phyloP scores from a whole-genome alignment of 2,329 filamentous ascomycete species.

The Fusarium sarcochroum region DNA sequence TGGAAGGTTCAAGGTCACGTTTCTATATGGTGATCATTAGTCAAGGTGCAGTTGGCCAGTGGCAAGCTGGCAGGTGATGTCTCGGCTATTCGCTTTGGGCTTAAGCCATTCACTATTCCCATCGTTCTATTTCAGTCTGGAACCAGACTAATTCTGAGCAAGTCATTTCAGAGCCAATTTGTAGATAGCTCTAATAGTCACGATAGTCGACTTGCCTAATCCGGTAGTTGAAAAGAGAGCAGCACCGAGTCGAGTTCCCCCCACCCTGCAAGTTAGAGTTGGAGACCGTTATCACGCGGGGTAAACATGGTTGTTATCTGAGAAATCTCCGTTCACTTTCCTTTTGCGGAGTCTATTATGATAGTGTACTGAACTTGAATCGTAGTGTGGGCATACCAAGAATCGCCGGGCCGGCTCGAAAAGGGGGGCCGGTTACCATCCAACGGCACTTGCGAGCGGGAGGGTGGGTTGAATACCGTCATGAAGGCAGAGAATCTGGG shows the following conservation, averaged over 20 bases:
- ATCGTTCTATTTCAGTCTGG: background rate
- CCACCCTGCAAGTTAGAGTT: background rate
- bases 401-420: background rate
- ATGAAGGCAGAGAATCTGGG: background rate
- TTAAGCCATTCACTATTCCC: no score
- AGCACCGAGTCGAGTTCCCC: background rate
- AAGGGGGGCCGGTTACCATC: background rate
- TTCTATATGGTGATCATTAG: conserved; percentile 32
- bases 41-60: background rate
- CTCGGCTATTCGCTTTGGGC: background rate
- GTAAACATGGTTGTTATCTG: background rate
- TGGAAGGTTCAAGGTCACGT: conserved; percentile 30
- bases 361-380: background rate
- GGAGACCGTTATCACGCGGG: conserved; percentile 1
- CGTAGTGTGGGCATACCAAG: background rate
- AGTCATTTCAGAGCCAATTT: background rate
- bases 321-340: background rate
- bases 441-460: background rate
- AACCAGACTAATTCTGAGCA: no score
- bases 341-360: background rate
- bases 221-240: conserved; percentile 26
- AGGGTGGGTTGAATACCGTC: background rate
- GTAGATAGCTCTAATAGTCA: background rate
- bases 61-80: background rate
- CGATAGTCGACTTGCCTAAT: background rate